These are phyloP conservation scores for Fusarium cyanostomum DNA, from an alignment of 2,329 filamentous ascomycete species.

Conservation along the genomic window DNA sequence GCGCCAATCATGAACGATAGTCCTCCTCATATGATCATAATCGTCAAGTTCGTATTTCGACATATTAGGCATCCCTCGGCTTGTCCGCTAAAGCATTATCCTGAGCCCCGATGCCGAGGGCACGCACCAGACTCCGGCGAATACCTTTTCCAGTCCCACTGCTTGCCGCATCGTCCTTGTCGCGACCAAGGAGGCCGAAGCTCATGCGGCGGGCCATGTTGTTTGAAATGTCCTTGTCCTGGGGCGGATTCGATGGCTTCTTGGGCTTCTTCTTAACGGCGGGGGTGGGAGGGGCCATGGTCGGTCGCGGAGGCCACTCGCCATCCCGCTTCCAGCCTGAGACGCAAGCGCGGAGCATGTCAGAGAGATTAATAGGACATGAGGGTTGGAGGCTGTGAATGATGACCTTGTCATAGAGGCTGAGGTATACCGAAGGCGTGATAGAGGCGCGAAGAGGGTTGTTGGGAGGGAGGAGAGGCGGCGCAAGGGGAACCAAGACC, in stretches of 20 bases:
- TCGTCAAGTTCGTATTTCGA: constrained; percentile 29
- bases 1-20: constrained; percentile 15
- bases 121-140: constrained; percentile 57
- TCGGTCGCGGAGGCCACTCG: constrained; percentile 80
- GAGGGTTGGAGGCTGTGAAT: constrained; percentile 81
- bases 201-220: constrained; percentile 56
- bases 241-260: constrained; percentile 27
- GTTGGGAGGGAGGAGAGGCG: constrained; percentile 75
- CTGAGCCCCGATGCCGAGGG: constrained; percentile 52
- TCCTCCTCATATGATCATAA: constrained; percentile 28
- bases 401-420: constrained; percentile 91
- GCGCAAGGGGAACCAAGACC: constrained; percentile 75
- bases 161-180: constrained; percentile 47
- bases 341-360: constrained; percentile 83
- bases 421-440: constrained; percentile 75
- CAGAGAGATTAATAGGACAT: constrained; percentile 86
- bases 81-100: constrained; percentile 29
- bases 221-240: constrained; percentile 38
- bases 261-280: constrained; percentile 52
- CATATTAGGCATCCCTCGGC: constrained; percentile 13
- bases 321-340: constrained; percentile 92
- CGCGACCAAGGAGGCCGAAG: constrained; percentile 57
- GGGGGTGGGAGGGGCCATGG: constrained; percentile 50
- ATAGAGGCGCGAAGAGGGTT: constrained; percentile 84
- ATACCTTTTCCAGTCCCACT: constrained; percentile 50